Evolutionary conservation across 176 grass and related monocot species (phyloP).

Genomic region (Oryza glumipatula): DNA sequence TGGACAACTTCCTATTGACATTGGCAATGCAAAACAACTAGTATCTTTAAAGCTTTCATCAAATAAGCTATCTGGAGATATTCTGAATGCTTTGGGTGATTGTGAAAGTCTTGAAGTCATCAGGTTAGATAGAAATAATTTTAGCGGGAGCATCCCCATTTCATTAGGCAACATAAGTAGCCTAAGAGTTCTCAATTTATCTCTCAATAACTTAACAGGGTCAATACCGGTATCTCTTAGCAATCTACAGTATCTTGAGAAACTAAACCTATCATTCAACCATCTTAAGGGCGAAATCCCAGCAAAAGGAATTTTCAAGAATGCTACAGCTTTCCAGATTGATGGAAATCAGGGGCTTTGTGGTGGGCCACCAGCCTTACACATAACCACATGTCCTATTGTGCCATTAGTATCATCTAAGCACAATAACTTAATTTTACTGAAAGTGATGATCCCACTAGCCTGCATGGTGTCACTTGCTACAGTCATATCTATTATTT

Average conservation of each 20-base stretch:
- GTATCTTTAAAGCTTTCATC: background rate
- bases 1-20: background rate
- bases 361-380: background rate
- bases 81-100: conserved; percentile 22
- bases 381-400: background rate
- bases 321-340: background rate
- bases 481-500: background rate
- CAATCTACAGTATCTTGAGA: background rate
- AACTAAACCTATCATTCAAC: conserved; percentile 40
- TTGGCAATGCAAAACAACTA: conserved; percentile 33
- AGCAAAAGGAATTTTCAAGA: conserved; percentile 28
- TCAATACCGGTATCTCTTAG: conserved; percentile 6
- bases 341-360: conserved; percentile 31
- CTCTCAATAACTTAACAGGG: conserved; percentile 25
- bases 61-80: conserved; percentile 31
- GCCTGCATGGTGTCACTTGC: background rate
- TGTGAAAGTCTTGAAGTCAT: conserved; percentile 32
- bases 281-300: conserved; percentile 39
- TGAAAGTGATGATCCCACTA: conserved; percentile 3
- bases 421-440: background rate
- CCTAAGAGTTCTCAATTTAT: background rate
- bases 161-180: background rate
- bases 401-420: background rate
- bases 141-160: conserved; percentile 33
- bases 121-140: background rate